Evolutionary conservation across 805 yeast species (phyloP).

Genomic region (Cyberlindnera misumaiensis): DNA sequence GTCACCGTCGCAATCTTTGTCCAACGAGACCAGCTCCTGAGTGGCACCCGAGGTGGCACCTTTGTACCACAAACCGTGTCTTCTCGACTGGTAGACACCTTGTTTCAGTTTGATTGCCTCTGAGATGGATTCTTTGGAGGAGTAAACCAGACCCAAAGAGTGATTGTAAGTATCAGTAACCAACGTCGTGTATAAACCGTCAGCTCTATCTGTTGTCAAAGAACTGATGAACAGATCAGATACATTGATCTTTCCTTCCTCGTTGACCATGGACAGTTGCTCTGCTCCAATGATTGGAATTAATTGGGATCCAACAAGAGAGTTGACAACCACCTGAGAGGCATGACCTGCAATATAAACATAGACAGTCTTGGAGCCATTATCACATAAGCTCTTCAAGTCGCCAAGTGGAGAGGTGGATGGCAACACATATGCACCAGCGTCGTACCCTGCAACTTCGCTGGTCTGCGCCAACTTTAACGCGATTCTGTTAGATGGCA

Average conservation of each 20-base stretch:
- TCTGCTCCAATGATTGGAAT: conserved; percentile 19
- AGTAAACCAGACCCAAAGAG: conserved; percentile 85
- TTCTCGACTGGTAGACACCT: conserved; percentile 93
- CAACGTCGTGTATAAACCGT: conserved; percentile 79
- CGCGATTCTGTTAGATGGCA: conserved; percentile 33
- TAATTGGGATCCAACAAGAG: conserved; percentile 19
- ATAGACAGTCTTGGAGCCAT: conserved; percentile 14
- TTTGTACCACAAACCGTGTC: conserved; percentile 91
- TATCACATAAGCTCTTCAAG: conserved; percentile 12
- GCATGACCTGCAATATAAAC: conserved; percentile 8
- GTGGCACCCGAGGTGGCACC: conserved; percentile 97
- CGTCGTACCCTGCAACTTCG: conserved; percentile 6
- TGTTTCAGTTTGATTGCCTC: conserved; percentile 75
- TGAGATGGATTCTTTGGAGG: conserved; percentile 72
- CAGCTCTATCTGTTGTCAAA: conserved; percentile 75
- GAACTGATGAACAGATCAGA: conserved; percentile 42
- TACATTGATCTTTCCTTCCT: conserved; percentile 26
- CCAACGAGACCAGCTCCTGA: conserved; percentile 62
- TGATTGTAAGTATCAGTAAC: conserved; percentile 65
- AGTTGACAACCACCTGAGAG: conserved; percentile 10
- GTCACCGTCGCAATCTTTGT: conserved; percentile 88
- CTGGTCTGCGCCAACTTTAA: conserved; percentile 6
- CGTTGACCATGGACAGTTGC: conserved; percentile 12
- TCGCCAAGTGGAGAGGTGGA: conserved; percentile 17
- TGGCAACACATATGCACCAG: conserved; percentile 16